Conservation (phyloP, 805 yeast genomes). For the Dipodascus albidus region DNA sequence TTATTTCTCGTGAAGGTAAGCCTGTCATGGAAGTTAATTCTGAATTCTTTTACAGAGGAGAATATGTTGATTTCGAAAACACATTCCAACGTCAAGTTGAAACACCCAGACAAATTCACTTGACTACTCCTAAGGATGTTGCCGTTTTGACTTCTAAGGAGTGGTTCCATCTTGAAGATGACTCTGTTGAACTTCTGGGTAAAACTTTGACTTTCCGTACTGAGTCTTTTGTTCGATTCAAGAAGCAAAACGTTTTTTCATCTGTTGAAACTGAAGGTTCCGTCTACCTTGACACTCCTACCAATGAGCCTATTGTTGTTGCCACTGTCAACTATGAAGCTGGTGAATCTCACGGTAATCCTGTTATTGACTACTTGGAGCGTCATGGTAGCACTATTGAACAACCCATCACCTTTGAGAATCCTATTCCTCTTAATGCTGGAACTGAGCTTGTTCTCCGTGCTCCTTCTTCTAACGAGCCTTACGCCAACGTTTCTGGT, state of each 20-base stretch:
- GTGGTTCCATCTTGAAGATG: slow-evolving; percentile 83
- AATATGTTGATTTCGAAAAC: slow-evolving; percentile 75
- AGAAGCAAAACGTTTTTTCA: slow-evolving; percentile 62
- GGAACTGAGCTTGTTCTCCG: slow-evolving; percentile 36
- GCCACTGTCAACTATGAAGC: slow-evolving; percentile 83
- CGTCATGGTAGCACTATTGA: slow-evolving; percentile 91
- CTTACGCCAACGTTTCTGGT: slow-evolving; percentile 94
- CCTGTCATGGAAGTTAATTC: slow-evolving; percentile 93
- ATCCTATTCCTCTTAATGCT: slow-evolving; percentile 71
- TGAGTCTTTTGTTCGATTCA: slow-evolving; percentile 72
- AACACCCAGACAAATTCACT: slow-evolving; percentile 70
- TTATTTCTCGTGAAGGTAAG: slow-evolving; percentile 59
- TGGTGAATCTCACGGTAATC: slow-evolving; percentile 91
- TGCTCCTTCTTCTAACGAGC: slow-evolving; percentile 93
- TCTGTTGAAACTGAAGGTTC: slow-evolving; percentile 78
- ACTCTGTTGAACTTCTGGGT: slow-evolving; percentile 53
- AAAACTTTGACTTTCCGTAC: slow-evolving; percentile 83
- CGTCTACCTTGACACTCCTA: slow-evolving; percentile 78
- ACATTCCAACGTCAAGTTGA: slow-evolving; percentile 84
- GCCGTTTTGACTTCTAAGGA: slow-evolving; percentile 92
- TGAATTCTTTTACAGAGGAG: slow-evolving; percentile 93
- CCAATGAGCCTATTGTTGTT: slow-evolving; percentile 76
- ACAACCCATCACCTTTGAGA: slow-evolving; percentile 85
- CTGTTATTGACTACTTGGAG: slow-evolving; percentile 84
- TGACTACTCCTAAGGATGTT: slow-evolving; percentile 72